A percentile compares a stretch with the other conserved stretches of the same genome.
These are phyloP conservation scores for Penstemon davidsonii DNA, from an alignment of 257 asterid species.

Conservation along the genomic window DNA sequence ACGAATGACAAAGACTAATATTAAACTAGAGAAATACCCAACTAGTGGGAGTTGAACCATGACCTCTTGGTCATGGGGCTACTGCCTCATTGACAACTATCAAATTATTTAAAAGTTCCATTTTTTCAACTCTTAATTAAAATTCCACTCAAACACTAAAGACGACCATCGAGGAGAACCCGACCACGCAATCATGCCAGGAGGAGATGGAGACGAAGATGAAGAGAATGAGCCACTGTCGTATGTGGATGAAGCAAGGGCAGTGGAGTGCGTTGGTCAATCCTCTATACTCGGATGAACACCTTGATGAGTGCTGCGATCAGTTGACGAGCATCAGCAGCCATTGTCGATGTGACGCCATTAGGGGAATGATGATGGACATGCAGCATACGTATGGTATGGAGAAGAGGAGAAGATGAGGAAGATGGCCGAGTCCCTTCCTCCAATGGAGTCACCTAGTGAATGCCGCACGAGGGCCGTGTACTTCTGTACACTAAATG, in stretches of 20 bases:
- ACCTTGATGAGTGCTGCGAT: slow-evolving; percentile 26
- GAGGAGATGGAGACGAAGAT: too few species aligned
- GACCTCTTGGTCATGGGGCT: too few species aligned
- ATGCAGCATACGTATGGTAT: slow-evolving; percentile 7
- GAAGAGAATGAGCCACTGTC: too few species aligned
- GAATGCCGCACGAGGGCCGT: slow-evolving; percentile 17
- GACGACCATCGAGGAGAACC: slow-evolving; percentile 24
- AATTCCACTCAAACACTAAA: too few species aligned
- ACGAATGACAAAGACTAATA: too few species aligned
- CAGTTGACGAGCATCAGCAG: slow-evolving; percentile 18
- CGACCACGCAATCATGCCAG: too few species aligned
- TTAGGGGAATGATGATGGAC: slow-evolving; percentile 22
- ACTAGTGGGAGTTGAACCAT: too few species aligned
- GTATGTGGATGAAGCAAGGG: neutral
- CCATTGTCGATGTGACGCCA: slow-evolving; percentile 23
- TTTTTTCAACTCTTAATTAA: too few species aligned
- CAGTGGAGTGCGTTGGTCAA: slow-evolving; percentile 21
- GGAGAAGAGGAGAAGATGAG: slow-evolving; percentile 3
- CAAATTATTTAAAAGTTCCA: too few species aligned
- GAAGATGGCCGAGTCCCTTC: slow-evolving; percentile 17
- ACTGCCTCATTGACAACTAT: too few species aligned
- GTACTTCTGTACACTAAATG: neutral
- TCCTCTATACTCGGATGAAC: too few species aligned
- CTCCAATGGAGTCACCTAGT: neutral
- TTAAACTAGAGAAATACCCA: too few species aligned